Conservation (phyloP, 768 basidiomycete genomes). For the Roridomyces roridus region DNA sequence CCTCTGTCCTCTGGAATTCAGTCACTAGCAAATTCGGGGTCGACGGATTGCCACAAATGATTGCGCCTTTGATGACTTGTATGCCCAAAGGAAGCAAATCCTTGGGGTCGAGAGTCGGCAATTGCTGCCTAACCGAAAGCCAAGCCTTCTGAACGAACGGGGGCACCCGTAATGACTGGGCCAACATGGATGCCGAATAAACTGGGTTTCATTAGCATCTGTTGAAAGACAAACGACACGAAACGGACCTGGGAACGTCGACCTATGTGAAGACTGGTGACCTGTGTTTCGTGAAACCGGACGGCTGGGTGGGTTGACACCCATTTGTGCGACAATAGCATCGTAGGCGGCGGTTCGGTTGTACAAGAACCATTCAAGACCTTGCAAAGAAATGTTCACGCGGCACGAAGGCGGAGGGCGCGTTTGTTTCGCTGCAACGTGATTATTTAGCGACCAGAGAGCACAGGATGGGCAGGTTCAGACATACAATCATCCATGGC, state of each 20-base stretch:
- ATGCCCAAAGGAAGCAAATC: conserved; percentile 89
- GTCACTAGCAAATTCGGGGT: conserved; percentile 83
- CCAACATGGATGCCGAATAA: conserved; percentile 37
- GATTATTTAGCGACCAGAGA: conserved; percentile 3
- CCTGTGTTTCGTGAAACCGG: conserved; percentile 45
- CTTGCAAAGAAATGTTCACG: conserved; percentile 79
- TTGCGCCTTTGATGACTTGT: conserved; percentile 76
- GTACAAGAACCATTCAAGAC: conserved; percentile 92
- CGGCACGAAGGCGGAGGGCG: conserved; percentile 67
- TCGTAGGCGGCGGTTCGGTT: conserved; percentile 92
- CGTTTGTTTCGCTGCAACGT: conserved; percentile 39
- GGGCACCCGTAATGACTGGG: conserved; percentile 40
- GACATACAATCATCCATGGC: conserved; percentile 62
- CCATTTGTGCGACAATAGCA: conserved; percentile 80
- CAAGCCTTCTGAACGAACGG: conserved; percentile 45
- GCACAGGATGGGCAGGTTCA: not conserved
- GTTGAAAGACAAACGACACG: not conserved
- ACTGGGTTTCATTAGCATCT: conserved; percentile 24
- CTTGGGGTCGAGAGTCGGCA: conserved; percentile 78
- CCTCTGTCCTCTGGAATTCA: conserved; percentile 79
- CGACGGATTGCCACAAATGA: conserved; percentile 86
- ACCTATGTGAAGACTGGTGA: conserved; percentile 45
- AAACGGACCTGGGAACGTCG: conserved; percentile 46
- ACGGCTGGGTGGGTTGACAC: conserved; percentile 42
- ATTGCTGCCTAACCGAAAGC: conserved; percentile 61